Base-by-base conservation (phyloP, 306 rosid genomes). In the Rosa lucieae region DNA sequence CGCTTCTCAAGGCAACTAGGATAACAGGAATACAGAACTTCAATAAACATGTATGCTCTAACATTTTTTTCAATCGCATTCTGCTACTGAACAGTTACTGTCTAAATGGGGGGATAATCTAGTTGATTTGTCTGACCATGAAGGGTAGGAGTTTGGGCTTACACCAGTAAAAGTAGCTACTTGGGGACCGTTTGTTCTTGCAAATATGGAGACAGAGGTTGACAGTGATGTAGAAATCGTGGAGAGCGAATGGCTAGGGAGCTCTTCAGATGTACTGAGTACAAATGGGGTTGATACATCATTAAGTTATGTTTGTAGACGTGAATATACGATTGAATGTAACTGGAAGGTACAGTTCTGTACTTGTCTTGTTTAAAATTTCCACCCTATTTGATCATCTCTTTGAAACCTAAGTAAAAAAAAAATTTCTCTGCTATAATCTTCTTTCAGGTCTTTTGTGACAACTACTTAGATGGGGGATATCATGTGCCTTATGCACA, bases 381-480 rank as follows among this genome's bases (percentile, higher is more conserved):
- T 79, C 75, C 44, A 11, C 69, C 73, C 40, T 53, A 47, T 35
- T 2, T 10, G 43, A 26, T 56, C 9, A 71, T 32, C 73, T 32
- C 42, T 7, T n/a, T 52, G 15, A 20, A 37, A 67, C 51, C 3
- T 67, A 39, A n/a, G 14, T 69, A 21, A 3, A 20, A 32, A 20
- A 32, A 14, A 32, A 14, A n/a, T 55, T 44, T 43, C 20, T 18
- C 39, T 67, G 11, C 10, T 58, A 10, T 65, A 17, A 32, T 37
- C 73, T 8, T 81, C 67, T 76, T 85, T 82, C 83, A 94, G 98
- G 97, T 94, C 56, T 92, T 92, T 79, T 94, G 97, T 82, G 97
- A 94, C 87, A 94, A 94, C 94, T 94, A 90, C 86, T 85, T 94
- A 67, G 98, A 94, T 77, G 98, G 98, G 37, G 98, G 98, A 74